Base-by-base conservation (phyloP, 108 stramenopile genomes). In the Parmales sp. region DNA sequence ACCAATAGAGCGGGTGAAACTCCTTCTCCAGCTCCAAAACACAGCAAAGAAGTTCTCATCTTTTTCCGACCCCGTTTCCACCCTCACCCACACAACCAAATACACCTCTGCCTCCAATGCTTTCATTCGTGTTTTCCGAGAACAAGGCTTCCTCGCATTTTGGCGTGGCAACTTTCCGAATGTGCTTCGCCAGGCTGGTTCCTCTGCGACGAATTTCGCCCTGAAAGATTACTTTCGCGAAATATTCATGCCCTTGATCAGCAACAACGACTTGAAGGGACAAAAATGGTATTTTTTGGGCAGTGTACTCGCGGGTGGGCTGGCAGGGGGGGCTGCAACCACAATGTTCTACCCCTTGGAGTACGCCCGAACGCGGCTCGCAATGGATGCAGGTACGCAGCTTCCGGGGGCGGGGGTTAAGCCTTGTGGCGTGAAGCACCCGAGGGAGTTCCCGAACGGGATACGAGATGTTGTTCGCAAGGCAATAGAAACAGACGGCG, bases 1-100 rank as follows among this genome's bases (percentile, higher is more conserved):
- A 18, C 98, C 98, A 6, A 88, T 99, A 69, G 98, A 99, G 83
- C 94, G 98, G 8, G 88, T 98, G 38, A 98, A 98, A 75, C 85
- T 99, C 44, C 69, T 98, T 41, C 81, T 97, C 72, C 95, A 98
- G 74, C 78, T 88, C 45, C 87, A 85, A 49, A 72, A 75, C 39
- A 80, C 83, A 16, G 68, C 83, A 34, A 46, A 64, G 0, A 75
- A 72, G 25, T n/a, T n/a, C n/a, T n/a, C 41, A 43, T 43, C 8
- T 43, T 8, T 11, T 11, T 11, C 41, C 8, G 41, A 43, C 16
- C 41, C 11, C 11, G 41, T 11, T 16, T 11, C 49, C 49, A 6
- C n/a, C n/a, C n/a, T n/a, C n/a, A n/a, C n/a, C n/a, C n/a, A n/a
- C n/a, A n/a, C n/a, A n/a, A n/a, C n/a, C n/a, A n/a, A n/a, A n/a